Evolutionary conservation across 2,329 filamentous ascomycete species (phyloP).

Genomic region (Dactylellina haptotyla): DNA sequence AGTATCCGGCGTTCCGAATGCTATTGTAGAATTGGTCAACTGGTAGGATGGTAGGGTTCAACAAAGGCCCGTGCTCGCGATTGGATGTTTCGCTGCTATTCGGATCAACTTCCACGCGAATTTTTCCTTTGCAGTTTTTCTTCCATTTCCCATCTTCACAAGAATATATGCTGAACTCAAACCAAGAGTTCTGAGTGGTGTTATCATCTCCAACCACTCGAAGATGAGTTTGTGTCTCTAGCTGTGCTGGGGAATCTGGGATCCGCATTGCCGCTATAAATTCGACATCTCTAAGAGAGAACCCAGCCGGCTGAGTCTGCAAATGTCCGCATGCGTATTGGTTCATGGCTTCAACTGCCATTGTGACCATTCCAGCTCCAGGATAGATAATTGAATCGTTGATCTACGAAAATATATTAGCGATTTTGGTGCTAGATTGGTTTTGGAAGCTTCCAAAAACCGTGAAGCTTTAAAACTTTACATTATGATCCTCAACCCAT

Average conservation of each 20-base stretch:
- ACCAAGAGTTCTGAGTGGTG: slow-evolving; percentile 5
- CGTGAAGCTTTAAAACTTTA: background rate
- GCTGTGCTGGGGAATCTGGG: slow-evolving; percentile 5
- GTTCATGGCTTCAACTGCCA: slow-evolving; percentile 37
- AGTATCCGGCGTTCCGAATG: slow-evolving; percentile 61
- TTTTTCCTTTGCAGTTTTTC: slow-evolving; percentile 19
- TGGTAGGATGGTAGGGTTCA: background rate
- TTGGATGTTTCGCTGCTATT: background rate
- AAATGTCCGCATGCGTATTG: slow-evolving; percentile 8
- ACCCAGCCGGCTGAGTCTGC: background rate
- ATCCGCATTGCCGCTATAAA: slow-evolving; percentile 28
- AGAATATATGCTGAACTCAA: slow-evolving; percentile 27
- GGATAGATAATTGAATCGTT: slow-evolving; percentile 19
- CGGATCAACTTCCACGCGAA: slow-evolving; percentile 4
- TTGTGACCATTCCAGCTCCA: slow-evolving; percentile 29
- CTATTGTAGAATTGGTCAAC: slow-evolving; percentile 58
- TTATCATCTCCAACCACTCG: background rate
- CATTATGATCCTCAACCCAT: slow-evolving; percentile 33
- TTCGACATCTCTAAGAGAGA: slow-evolving; percentile 16
- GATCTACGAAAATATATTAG: slow-evolving; percentile 18
- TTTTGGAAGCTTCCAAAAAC: background rate
- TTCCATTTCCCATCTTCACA: slow-evolving; percentile 11
- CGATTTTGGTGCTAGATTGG: background rate
- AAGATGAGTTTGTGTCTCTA: slow-evolving; percentile 3
- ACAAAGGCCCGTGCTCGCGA: background rate